Evolutionary conservation across 2,329 filamentous ascomycete genomes (phyloP), one percentile per base, ranked within the genome.

Genomic region (Fusarium austroafricanum): DNA sequence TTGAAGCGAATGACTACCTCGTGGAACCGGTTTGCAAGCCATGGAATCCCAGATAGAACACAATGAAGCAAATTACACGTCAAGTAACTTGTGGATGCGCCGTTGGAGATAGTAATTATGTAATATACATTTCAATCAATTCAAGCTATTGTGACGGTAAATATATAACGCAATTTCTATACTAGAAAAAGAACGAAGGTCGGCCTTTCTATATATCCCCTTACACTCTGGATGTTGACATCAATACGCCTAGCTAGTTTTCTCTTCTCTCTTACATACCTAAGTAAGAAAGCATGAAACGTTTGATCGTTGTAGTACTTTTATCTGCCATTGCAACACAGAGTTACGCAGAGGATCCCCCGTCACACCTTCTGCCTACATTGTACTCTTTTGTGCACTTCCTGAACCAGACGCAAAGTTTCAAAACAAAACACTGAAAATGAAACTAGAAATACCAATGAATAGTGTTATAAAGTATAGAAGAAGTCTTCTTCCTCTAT

Each of bases 271-370:
- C 15, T 46, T 46, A 35, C 45, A 58, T 49, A 35, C 45, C 55
- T 49, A 17, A 43, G 44, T 26, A 43, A 52, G 31, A 10, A 43
- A 52, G 23, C 58, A 67, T 67, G 66, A 50, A 70, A 63, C 66
- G 31, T 51, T 44, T 47, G 43, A 45, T 40, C 35, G 11, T 17
- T 15, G 61, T 67, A 39, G 8, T 57, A 70, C 66, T 23, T 52
- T 37, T 18, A 47, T 63, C 58, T 59, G 23, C 44, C 59, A 63
- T 31, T 50, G 50, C 31, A 56, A 53, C 47, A 59, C 54, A 43
- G 10, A 51, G 67, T 70, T 51, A 42, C 50, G 43, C 67, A 40
- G n/a, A 33, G 33, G 18, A 44, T 15, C 17, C 44, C 51, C 23
- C 31, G 42, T 45, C 51, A 20, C 37, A 65, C 28, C 15, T 31